phyloP scores from a whole-genome alignment of 495 filamentous ascomycete species.

The Aspergillus baeticus region DNA sequence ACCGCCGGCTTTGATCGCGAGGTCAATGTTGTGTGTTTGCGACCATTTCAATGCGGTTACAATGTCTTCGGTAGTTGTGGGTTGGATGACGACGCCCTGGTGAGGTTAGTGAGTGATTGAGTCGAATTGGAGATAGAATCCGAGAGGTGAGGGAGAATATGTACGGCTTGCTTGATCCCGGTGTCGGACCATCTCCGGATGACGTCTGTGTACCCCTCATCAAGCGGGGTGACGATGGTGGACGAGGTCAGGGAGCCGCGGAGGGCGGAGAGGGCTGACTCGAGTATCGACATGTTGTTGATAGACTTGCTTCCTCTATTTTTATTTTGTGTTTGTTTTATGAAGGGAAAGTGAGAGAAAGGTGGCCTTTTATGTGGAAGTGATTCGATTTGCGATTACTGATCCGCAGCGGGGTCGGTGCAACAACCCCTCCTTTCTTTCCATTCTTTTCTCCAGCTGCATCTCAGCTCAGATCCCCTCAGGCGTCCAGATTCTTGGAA shows the following conservation, averaged over 20 bases:
- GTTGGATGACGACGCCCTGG: constrained; percentile 42
- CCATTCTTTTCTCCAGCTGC: no score
- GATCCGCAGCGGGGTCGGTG: no score
- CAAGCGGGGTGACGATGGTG: constrained; percentile 19
- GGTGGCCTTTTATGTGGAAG: not conserved
- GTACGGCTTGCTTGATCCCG: constrained; percentile 12
- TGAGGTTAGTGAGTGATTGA: not conserved
- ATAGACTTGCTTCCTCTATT: constrained; percentile 11
- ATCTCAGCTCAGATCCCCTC: no score
- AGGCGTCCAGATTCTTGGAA: no score
- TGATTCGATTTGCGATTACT: no score
- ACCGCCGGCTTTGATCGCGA: constrained; percentile 54
- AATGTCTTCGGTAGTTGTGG: constrained; percentile 36
- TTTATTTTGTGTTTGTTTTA: not conserved
- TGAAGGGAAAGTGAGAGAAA: not conserved
- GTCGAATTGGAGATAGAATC: no score
- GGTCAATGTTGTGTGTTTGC: constrained; percentile 38
- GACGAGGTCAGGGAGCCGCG: constrained; percentile 21
- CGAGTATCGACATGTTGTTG: constrained; percentile 8
- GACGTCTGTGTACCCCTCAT: constrained; percentile 2
- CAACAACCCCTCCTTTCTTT: no score
- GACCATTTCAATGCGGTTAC: constrained; percentile 42
- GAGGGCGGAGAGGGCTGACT: constrained; percentile 22
- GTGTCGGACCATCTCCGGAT: constrained; percentile 19
- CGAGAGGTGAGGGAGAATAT: no score